Base-by-base conservation (phyloP, 2,329 filamentous ascomycete genomes). In the Fusarium sublunatum region DNA sequence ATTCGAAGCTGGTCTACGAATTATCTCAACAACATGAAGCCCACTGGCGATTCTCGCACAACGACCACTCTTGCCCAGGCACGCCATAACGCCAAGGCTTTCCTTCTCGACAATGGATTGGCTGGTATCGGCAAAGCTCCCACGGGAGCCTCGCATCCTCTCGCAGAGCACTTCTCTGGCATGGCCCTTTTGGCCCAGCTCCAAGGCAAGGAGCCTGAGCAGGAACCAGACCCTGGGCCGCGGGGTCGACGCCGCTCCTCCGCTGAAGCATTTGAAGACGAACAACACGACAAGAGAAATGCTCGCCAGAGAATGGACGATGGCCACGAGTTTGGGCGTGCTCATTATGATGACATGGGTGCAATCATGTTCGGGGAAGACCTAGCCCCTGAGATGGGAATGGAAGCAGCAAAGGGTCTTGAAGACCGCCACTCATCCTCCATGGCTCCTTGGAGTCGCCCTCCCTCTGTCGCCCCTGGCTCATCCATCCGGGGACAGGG, bases 401-500 rank as follows among this genome's bases (percentile, higher is more conserved):
- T 91, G 75, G 86, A 91, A 38, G 89, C 85, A 1, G 84, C 81
- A 1, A 82, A 85, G 1, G 84, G 86, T 7, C 82, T 95, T 49
- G 85, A 86, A 5, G 90, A 96, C 56, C 85, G 88, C 49, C 84
- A 85, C 41, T 83, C 81, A 1, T 83, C 81, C 3, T 81, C 79
- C 13, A 73, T 83, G 53, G 76, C 82, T 70, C 83, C 83, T 5
- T 86, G 84, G 84, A 84, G 82, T 59, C 81, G 80, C 4, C 61
- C 70, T 10, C 77, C 76, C 4, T 85, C 82, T 0, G 70, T 74
- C 4, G 72, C 81, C 1, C 82, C 80, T 0, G 78, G 78, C 11
- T 86, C 83, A 0, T 81, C 79, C 4, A 68, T 79, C 32, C 80
- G 78, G 11, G 78, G 73, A 31, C 70, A 70, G 1, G 75, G 76